A percentile compares a stretch with the other conserved stretches of the same genome.
These are phyloP conservation scores for Hypomyces rosellus DNA, from an alignment of 2,329 filamentous ascomycete genomes.

Conservation along the genomic window DNA sequence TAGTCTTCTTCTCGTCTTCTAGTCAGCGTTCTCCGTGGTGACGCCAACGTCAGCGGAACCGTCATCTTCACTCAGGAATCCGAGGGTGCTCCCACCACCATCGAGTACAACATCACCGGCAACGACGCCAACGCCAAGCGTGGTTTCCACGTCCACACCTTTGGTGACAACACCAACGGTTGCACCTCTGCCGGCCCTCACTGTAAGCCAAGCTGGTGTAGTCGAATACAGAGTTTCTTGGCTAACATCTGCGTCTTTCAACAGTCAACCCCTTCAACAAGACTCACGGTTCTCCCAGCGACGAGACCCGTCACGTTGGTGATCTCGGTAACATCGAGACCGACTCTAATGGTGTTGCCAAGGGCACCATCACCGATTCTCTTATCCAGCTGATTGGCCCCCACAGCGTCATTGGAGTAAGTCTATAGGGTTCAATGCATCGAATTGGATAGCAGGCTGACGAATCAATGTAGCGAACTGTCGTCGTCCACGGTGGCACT, in stretches of 20 bases:
- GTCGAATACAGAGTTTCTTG: background rate
- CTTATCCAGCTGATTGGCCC: conserved; percentile 93
- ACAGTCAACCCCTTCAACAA: conserved; percentile 92
- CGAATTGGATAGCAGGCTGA: conserved; percentile 1
- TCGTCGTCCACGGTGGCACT: conserved; percentile 91
- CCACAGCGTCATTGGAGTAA: conserved; percentile 87
- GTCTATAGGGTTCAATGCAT: conserved; percentile 16
- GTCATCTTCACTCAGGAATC: conserved; percentile 89
- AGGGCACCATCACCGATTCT: conserved; percentile 73
- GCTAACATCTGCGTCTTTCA: conserved; percentile 9
- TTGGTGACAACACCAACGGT: conserved; percentile 99
- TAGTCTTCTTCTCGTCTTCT: conserved; percentile 15
- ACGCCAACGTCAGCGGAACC: conserved; percentile 90
- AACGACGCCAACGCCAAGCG: conserved; percentile 93
- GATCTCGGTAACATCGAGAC: conserved; percentile 97
- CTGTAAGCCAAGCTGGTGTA: conserved; percentile 54
- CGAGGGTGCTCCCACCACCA: conserved; percentile 75
- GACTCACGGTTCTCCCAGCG: conserved; percentile 80
- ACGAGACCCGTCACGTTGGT: conserved; percentile 86
- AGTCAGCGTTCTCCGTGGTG: conserved; percentile 97
- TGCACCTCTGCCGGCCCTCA: conserved; percentile 98
- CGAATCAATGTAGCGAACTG: conserved; percentile 62
- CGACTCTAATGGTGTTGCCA: conserved; percentile 83
- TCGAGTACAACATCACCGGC: conserved; percentile 92
- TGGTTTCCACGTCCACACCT: conserved; percentile 98